Base-by-base conservation (phyloP, 208 protist genomes). In the Trypanosoma conorhini region DNA sequence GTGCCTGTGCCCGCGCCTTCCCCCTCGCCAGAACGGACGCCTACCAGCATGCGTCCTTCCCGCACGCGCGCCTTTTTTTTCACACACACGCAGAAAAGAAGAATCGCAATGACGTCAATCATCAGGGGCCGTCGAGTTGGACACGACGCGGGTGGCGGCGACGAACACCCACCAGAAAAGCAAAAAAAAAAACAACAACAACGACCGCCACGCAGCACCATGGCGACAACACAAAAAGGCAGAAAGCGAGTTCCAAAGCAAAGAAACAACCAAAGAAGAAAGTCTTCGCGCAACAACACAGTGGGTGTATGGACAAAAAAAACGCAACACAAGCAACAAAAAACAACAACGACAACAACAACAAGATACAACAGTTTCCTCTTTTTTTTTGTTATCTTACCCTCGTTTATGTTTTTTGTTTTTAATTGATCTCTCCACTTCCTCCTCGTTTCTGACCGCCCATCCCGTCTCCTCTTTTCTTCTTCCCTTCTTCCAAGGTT, bases 361-460 rank as follows among this genome's bases (percentile, higher is more conserved):
- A 46, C 3, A 19, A 12, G 15, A 46, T 21, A 46, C 42, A 46
- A 46, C 42, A 46, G 42, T 46, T 46, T 19, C 42, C 42, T 46
- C 15, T 46, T 13, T 12, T 19, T 46, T 12, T 46, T 19, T n/a
- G n/a, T n/a, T n/a, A n/a, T n/a, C n/a, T n/a, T n/a, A n/a, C n/a
- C n/a, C n/a, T n/a, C n/a, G n/a, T 46, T 46, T 19, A 12, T 21
- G 5, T 46, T 46, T 19, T 19, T 46, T 46, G 13, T 19, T 13
- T 46, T 46, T 57, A 12, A 30, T 24, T 52, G 26, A n/a, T 51
- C 60, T n/a, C 60, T 26, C 60, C 60, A 35, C 24, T 63, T 26
- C 59, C n/a, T 63, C 60, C 40, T 40, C 26, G 19, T 28, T 31
- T 51, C 60, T n/a, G 15, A 26, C 48, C 21, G 1, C 48, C 2